Percentiles rank a stretch among this genome's conserved stretches.
Evolutionary conservation across 1,139 yeast genomes (phyloP).

Genomic region (Candida gigantensis): DNA sequence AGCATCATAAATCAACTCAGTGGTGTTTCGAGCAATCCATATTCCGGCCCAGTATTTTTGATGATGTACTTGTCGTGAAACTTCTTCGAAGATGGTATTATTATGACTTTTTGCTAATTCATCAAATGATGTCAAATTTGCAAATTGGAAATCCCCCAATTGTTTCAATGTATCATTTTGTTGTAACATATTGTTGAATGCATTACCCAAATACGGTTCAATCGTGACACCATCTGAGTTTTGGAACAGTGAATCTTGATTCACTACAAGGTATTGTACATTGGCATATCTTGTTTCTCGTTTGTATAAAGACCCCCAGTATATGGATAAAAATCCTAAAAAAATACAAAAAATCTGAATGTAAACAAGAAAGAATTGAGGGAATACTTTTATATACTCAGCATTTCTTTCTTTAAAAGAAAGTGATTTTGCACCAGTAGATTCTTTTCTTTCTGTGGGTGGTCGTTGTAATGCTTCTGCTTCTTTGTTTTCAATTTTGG

Average conservation of each 20-base stretch:
- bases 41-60: conserved; percentile 58
- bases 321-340: conserved; percentile 46
- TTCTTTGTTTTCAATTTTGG: conserved; percentile 1
- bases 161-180: conserved; percentile 17
- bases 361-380: conserved; percentile 11
- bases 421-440: conserved; percentile 4
- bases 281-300: conserved; percentile 39
- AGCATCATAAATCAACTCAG: conserved; percentile 35
- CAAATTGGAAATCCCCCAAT: conserved; percentile 44
- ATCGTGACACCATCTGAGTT: conserved; percentile 18
- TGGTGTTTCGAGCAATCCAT: conserved; percentile 47
- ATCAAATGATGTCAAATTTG: conserved; percentile 27
- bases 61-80: conserved; percentile 41
- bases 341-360: conserved; percentile 19
- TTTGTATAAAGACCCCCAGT: conserved; percentile 60
- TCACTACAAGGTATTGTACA: conserved; percentile 46
- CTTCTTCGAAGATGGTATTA: conserved; percentile 35
- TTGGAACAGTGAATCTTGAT: conserved; percentile 38
- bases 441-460: background rate
- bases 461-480: too few species aligned
- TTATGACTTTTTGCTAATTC: conserved; percentile 30
- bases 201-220: conserved; percentile 32
- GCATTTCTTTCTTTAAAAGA: conserved; percentile 8
- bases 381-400: conserved; percentile 10
- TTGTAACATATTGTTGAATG: conserved; percentile 26